phyloP scores from a whole-genome alignment of 495 filamentous ascomycete species.

The Xanthoparmelia taractica region DNA sequence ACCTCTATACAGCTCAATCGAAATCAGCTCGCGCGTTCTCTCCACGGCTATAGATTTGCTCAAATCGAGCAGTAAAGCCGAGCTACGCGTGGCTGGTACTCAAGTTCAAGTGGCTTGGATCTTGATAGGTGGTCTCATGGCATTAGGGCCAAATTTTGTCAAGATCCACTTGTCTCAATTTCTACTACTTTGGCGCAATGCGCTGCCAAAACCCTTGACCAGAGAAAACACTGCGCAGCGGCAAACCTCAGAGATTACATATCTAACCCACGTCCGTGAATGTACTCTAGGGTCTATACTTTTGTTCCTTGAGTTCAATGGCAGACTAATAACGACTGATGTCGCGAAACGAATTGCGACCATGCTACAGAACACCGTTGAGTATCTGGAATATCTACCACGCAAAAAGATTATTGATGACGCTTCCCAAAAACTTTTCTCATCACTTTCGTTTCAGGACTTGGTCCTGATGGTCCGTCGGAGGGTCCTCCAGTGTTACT shows the following conservation, averaged over 20 bases:
- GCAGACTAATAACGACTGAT: conserved; percentile 82
- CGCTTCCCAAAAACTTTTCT: conserved; percentile 71
- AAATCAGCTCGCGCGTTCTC: conserved; percentile 86
- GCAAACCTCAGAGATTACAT: conserved; percentile 78
- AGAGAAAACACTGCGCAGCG: conserved; percentile 81
- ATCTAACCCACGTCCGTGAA: conserved; percentile 89
- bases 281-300: conserved; percentile 87
- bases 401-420: conserved; percentile 84
- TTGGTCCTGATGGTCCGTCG: conserved; percentile 88
- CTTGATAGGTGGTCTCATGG: conserved; percentile 92
- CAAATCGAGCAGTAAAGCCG: conserved; percentile 85
- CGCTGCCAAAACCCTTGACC: conserved; percentile 83
- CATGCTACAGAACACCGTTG: conserved; percentile 93
- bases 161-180: conserved; percentile 97
- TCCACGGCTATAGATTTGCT: conserved; percentile 85
- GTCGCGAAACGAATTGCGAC: conserved; percentile 86
- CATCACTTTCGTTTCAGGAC: conserved; percentile 84
- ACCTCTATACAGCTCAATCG: conserved; percentile 88
- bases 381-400: conserved; percentile 76
- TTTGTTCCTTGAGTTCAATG: conserved; percentile 91
- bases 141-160: conserved; percentile 93
- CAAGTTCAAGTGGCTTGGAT: conserved; percentile 99
- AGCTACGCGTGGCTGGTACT: conserved; percentile 82
- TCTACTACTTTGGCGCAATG: conserved; percentile 96
- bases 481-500: conserved; percentile 89